Evolutionary conservation across 176 grass and related monocot genomes (phyloP).

Genomic region (Metroxylon sagu): DNA sequence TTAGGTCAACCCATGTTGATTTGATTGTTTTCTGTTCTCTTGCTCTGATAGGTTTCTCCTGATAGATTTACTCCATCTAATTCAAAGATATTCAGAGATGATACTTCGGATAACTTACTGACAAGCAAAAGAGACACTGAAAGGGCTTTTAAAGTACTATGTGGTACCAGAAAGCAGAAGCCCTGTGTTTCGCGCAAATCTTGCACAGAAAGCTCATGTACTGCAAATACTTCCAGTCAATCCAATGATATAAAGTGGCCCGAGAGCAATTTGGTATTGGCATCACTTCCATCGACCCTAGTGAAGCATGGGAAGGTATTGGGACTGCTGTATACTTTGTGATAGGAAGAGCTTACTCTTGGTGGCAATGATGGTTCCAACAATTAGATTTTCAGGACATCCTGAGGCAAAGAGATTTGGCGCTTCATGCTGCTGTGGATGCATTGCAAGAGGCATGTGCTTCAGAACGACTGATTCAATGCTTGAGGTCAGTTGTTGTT

Average conservation of each 20-base stretch:
- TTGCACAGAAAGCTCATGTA: constrained; percentile 28
- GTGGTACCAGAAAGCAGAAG: constrained; percentile 29
- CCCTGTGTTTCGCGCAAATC: constrained; percentile 20
- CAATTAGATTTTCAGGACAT: constrained; percentile 35
- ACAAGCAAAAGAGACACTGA: constrained; percentile 48
- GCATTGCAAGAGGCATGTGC: constrained; percentile 69
- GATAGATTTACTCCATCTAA: constrained; percentile 22
- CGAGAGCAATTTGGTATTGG: constrained; percentile 42
- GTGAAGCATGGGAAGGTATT: constrained; percentile 61
- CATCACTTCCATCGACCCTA: constrained; percentile 49
- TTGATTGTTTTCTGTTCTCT: background rate
- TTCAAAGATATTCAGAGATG: background rate
- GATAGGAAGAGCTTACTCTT: too few relatives aligned
- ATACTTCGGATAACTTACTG: constrained; percentile 20
- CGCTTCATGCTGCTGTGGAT: constrained; percentile 58
- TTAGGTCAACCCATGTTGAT: too few relatives aligned
- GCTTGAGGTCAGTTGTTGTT: constrained; percentile 34
- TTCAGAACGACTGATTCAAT: constrained; percentile 64
- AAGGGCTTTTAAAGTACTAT: constrained; percentile 53
- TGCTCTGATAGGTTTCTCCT: constrained; percentile 43
- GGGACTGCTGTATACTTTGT: background rate
- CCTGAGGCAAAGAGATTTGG: constrained; percentile 62
- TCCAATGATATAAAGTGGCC: constrained; percentile 40
- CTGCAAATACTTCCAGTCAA: constrained; percentile 12
- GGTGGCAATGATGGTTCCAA: too few relatives aligned